Percentiles rank a stretch among this genome's conserved stretches.
phyloP scores from a whole-genome alignment of 2,329 filamentous ascomycete genomes.

The Penicillium frequentans region DNA sequence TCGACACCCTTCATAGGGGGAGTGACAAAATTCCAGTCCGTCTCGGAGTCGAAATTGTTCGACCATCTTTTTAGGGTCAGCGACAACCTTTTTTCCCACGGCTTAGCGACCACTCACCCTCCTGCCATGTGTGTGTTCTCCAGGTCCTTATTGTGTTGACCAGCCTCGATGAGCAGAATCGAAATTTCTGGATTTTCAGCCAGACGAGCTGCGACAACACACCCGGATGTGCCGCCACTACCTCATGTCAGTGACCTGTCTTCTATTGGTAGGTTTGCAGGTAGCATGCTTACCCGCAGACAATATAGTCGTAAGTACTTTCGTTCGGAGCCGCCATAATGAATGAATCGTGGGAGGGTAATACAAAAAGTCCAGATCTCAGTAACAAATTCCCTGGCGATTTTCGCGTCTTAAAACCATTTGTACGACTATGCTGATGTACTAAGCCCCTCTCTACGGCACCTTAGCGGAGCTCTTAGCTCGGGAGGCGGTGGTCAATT shows the following conservation, averaged over 20 bases:
- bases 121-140: slow-evolving; percentile 50
- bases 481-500: not conserved
- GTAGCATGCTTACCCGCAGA: slow-evolving; percentile 27
- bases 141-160: slow-evolving; percentile 45
- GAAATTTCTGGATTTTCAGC: slow-evolving; percentile 45
- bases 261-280: not conserved
- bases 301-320: slow-evolving; percentile 29
- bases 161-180: slow-evolving; percentile 51
- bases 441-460: not conserved
- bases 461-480: not conserved
- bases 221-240: slow-evolving; percentile 51
- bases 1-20: slow-evolving; percentile 41
- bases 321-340: slow-evolving; percentile 16
- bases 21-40: slow-evolving; percentile 48
- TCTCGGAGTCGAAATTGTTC: slow-evolving; percentile 44
- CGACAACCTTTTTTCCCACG: not conserved
- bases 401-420: not conserved
- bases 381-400: not conserved
- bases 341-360: not conserved
- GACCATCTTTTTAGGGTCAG: slow-evolving; percentile 32
- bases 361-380: not conserved
- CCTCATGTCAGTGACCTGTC: not conserved
- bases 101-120: slow-evolving; percentile 26
- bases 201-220: slow-evolving; percentile 50
- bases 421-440: not conserved